Conservation (phyloP, 495 filamentous ascomycete species). For the Cladorrhinum samala region DNA sequence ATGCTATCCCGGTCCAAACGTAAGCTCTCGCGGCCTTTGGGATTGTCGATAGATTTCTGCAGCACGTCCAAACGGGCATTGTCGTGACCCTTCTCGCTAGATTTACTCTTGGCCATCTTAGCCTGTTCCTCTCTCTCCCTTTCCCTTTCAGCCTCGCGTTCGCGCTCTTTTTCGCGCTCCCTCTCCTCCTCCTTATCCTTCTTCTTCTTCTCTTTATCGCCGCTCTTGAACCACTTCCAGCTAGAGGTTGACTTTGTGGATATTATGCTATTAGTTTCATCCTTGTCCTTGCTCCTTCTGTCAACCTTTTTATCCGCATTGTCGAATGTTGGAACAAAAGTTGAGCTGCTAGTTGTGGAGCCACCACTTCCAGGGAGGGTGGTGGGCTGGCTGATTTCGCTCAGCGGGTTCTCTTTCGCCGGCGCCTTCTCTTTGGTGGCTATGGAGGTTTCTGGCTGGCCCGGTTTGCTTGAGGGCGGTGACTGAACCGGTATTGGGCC, state of each 20-base stretch:
- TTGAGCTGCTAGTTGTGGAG: conserved; percentile 65
- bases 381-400: conserved; percentile 59
- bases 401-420: conserved; percentile 33
- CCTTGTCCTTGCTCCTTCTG: conserved; percentile 55
- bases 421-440: conserved; percentile 16
- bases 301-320: conserved; percentile 63
- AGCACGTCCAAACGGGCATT: conserved; percentile 74
- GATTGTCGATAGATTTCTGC: conserved; percentile 68
- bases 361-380: conserved; percentile 64
- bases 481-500: neutral
- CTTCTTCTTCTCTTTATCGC: conserved; percentile 39
- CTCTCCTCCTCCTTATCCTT: conserved; percentile 59
- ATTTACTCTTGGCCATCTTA: conserved; percentile 51
- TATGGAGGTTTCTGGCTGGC: conserved; percentile 13
- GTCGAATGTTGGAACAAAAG: conserved; percentile 71
- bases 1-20: conserved; percentile 70
- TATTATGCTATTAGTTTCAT: conserved; percentile 35
- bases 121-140: conserved; percentile 49
- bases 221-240: conserved; percentile 57
- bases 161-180: conserved; percentile 51
- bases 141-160: conserved; percentile 52
- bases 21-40: conserved; percentile 74
- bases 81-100: conserved; percentile 57
- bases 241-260: conserved; percentile 78
- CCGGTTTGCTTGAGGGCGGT: conserved; percentile 25